Percentiles rank a stretch among this genome's conserved stretches.
phyloP scores from a whole-genome alignment of 805 yeast species.

The Saccharomycopsis lassenensis region DNA sequence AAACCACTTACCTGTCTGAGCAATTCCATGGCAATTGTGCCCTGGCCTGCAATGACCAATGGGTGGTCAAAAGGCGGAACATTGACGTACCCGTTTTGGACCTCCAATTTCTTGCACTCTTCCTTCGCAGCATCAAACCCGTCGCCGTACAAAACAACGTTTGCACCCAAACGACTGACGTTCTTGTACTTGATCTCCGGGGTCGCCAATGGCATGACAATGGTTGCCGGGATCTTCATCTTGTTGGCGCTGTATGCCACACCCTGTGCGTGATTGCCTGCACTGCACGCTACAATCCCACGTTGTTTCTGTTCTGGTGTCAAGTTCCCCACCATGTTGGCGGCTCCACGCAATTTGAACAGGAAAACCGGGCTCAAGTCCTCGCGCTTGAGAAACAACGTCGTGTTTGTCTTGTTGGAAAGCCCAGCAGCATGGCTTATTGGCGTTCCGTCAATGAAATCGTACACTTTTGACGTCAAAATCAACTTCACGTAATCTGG shows the following conservation, averaged over 20 bases:
- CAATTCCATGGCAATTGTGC: constrained; percentile 90
- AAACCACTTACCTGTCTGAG: constrained; percentile 75
- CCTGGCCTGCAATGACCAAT: constrained; percentile 97
- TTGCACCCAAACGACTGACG: constrained; percentile 86
- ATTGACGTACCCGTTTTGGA: constrained; percentile 65
- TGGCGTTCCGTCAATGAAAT: constrained; percentile 88
- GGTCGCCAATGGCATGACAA: constrained; percentile 96
- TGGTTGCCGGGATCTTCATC: constrained; percentile 84
- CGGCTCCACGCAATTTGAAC: constrained; percentile 94
- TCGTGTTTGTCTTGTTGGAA: constrained; percentile 64
- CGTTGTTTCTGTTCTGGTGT: constrained; percentile 43
- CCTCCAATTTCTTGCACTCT: constrained; percentile 68
- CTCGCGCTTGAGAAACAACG: constrained; percentile 76
- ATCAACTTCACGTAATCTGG: constrained; percentile 94
- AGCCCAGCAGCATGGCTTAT: constrained; percentile 63
- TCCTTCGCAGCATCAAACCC: constrained; percentile 92
- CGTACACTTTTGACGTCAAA: constrained; percentile 87
- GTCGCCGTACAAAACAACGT: constrained; percentile 86
- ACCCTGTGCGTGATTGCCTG: constrained; percentile 99
- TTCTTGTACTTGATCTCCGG: constrained; percentile 91
- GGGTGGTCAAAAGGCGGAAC: constrained; percentile 99
- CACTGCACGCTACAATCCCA: constrained; percentile 97
- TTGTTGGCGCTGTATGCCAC: constrained; percentile 87
- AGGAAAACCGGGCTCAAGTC: constrained; percentile 92
- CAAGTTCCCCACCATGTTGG: constrained; percentile 89